phyloP scores from a whole-genome alignment of 1,139 yeast species.

The Kurtzmaniella quercitrusa region DNA sequence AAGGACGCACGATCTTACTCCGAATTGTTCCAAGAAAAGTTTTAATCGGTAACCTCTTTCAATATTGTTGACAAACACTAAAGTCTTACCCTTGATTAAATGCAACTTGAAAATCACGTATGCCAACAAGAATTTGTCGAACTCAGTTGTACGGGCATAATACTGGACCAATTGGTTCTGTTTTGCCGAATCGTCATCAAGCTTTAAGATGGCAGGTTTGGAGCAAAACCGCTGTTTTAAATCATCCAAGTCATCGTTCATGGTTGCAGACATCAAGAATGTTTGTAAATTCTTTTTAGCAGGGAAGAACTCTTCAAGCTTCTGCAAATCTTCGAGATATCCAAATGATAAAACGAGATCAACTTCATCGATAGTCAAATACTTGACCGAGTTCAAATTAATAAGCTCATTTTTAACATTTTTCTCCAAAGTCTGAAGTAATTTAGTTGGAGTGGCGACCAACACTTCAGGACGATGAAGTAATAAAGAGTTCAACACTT shows the following conservation, averaged over 20 bases:
- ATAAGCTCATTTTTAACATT: slow-evolving; percentile 36
- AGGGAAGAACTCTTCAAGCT: slow-evolving; percentile 61
- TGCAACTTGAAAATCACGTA: slow-evolving; percentile 89
- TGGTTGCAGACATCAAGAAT: slow-evolving; percentile 94
- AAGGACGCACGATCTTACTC: slow-evolving; percentile 81
- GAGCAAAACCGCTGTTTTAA: slow-evolving; percentile 78
- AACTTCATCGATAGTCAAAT: slow-evolving; percentile 90
- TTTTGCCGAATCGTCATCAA: slow-evolving; percentile 60
- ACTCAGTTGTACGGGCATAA: slow-evolving; percentile 81
- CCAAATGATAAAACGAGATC: slow-evolving; percentile 91
- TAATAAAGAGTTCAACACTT: slow-evolving; percentile 68
- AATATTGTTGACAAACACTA: slow-evolving; percentile 87
- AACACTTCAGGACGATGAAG: slow-evolving; percentile 75
- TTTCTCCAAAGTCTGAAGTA: slow-evolving; percentile 56
- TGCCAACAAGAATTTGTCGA: slow-evolving; percentile 85
- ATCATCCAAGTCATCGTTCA: slow-evolving; percentile 79
- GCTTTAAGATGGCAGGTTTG: slow-evolving; percentile 76
- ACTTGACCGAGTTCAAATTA: slow-evolving; percentile 53
- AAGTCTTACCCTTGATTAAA: slow-evolving; percentile 85
- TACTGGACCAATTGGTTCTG: slow-evolving; percentile 73
- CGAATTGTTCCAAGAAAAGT: slow-evolving; percentile 90
- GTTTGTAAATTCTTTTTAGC: slow-evolving; percentile 77
- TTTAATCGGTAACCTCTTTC: slow-evolving; percentile 94
- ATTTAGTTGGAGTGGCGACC: slow-evolving; percentile 83
- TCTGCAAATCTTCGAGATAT: slow-evolving; percentile 76